Percentiles rank a stretch among this genome's conserved stretches.
Conservation (phyloP, 179 eudicot genomes). For the Camellia oleifera region DNA sequence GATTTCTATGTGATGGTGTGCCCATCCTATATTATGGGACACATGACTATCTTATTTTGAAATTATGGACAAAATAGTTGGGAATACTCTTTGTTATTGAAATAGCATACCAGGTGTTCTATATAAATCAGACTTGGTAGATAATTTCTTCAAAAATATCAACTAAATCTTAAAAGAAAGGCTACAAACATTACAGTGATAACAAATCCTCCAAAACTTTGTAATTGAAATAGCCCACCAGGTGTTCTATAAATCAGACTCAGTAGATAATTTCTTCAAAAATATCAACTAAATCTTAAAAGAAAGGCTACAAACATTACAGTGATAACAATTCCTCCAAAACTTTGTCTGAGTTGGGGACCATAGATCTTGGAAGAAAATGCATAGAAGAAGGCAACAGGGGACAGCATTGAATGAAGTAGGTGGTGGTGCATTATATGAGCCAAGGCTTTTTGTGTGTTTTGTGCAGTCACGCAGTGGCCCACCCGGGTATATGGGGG, state of each 20-base stretch:
- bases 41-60: too few species aligned
- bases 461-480: background rate
- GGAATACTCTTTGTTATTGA: too few species aligned
- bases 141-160: too few species aligned
- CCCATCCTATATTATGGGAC: too few species aligned
- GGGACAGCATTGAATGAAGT: slow-evolving; percentile 5
- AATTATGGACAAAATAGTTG: too few species aligned
- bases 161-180: background rate
- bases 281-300: too few species aligned
- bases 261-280: too few species aligned
- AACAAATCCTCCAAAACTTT: background rate
- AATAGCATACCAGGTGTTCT: too few species aligned
- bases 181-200: background rate
- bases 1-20: too few species aligned
- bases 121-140: too few species aligned
- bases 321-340: background rate
- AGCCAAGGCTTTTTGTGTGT: background rate
- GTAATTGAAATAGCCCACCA: background rate
- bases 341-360: background rate
- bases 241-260: too few species aligned
- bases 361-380: background rate
- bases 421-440: background rate
- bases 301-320: background rate
- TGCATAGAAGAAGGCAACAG: background rate
- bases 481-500: background rate